Evolutionary conservation across 2,329 filamentous ascomycete genomes (phyloP), one percentile per base, ranked within the genome.

Genomic region (Dactylonectria macrodidyma): DNA sequence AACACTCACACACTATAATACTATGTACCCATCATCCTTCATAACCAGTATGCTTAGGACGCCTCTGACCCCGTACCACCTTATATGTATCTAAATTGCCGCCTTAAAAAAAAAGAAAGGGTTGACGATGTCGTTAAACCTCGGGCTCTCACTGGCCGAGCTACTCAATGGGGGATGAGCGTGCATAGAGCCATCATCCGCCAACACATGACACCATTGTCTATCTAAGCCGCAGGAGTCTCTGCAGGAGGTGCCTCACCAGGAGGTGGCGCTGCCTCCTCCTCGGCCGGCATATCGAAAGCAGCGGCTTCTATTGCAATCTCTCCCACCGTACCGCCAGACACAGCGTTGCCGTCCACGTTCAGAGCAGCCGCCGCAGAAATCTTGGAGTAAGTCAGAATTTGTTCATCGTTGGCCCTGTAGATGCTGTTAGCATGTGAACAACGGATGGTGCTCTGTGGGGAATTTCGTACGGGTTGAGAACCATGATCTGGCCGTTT

Each of bases 401-500:
- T 6, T 9, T 69, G 70, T 3, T 69, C 72, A 8, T 74, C 72
- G 6, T 60, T 73, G 3, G 72, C 62, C 7, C 72, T 74, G 4
- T 3, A 19, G 36, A 1, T 11, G 1, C 0, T 11, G 54, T 70
- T 12, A 66, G 59, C 2, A 46, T 16, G 6, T n/a, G 6, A 2
- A 11, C 19, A 5, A 12, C 12, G 3, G 5, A 11, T 19, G 7
- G 26, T 34, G 16, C 2, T 19, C 2, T 16, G 30, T 12, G 19
- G 16, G 2, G 9, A 19, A 5, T 30, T 9, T 72, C 80, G 67
- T 63, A 82, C 81, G 83, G 82, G 65, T 88, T 88, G 46, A 88
- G 82, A 6, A 86, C 81, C 78, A 86, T 82, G 33, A 85, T 81
- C 80, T 88, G 87, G 8, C 86, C 86, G 9, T 73, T 74, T 71